phyloP scores from a whole-genome alignment of 2,329 filamentous ascomycete genomes.

The Diaporthe eres region DNA sequence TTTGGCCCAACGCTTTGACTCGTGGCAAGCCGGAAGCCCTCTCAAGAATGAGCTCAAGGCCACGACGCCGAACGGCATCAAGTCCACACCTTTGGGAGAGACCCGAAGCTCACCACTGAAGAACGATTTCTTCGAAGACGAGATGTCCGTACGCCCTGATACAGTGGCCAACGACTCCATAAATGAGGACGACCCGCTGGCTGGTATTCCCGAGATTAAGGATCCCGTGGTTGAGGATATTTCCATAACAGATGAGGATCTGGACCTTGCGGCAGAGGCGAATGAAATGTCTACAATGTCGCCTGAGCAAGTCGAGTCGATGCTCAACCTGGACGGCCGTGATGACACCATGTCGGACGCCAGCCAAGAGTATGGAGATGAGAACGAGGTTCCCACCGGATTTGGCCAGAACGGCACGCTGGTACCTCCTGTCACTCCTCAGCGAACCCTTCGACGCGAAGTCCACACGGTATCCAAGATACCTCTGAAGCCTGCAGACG shows the following conservation, averaged over 20 bases:
- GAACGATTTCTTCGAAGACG: conserved; percentile 72
- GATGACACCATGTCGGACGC: conserved; percentile 70
- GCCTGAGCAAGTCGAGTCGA: conserved; percentile 55
- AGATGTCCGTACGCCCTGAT: conserved; percentile 63
- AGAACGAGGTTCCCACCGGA: conserved; percentile 68
- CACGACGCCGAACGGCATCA: conserved; percentile 46
- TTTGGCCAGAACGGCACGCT: conserved; percentile 40
- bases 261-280: conserved; percentile 70
- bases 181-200: conserved; percentile 45
- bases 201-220: conserved; percentile 44
- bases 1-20: conserved; percentile 59
- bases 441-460: conserved; percentile 65
- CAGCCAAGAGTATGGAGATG: conserved; percentile 77
- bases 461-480: conserved; percentile 84
- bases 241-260: conserved; percentile 67
- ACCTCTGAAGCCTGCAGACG: conserved; percentile 77
- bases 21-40: conserved; percentile 75
- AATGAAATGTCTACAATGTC: conserved; percentile 72
- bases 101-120: conserved; percentile 57
- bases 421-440: conserved; percentile 68
- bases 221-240: conserved; percentile 61
- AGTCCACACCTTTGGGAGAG: conserved; percentile 41
- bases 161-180: conserved; percentile 54
- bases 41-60: conserved; percentile 53
- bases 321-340: conserved; percentile 50